A percentile compares a stretch with the other conserved stretches of the same genome.
These are phyloP conservation scores for Suillus alpinus DNA, from an alignment of 768 basidiomycete species.

Conservation along the genomic window DNA sequence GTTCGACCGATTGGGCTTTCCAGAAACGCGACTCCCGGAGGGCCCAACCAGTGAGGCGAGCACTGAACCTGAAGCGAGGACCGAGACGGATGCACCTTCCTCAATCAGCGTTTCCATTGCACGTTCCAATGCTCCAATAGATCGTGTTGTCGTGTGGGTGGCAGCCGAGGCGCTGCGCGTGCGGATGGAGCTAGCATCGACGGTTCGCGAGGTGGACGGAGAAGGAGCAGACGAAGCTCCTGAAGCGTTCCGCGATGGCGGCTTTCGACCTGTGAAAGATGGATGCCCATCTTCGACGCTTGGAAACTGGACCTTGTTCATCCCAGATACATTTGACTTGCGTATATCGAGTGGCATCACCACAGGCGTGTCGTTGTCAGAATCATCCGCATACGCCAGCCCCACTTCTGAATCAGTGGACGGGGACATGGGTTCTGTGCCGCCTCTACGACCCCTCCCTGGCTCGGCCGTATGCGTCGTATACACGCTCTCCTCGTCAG, in stretches of 20 bases:
- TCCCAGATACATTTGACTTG: constrained; percentile 13
- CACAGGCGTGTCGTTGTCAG: constrained; percentile 32
- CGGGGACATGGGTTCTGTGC: constrained; percentile 19
- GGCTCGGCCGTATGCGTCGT: constrained; percentile 26
- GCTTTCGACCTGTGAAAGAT: constrained; percentile 11
- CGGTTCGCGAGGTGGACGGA: constrained; percentile 11
- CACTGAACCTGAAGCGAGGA: constrained; percentile 34
- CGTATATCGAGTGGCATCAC: constrained; percentile 26
- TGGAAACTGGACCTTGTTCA: constrained; percentile 35
- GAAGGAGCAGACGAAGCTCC: constrained; percentile 18
- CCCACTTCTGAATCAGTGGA: constrained; percentile 30
- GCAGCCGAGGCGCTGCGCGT: constrained; percentile 25
- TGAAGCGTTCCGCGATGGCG: constrained; percentile 26
- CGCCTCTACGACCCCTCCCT: constrained; percentile 12
- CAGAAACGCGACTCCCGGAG: constrained; percentile 16
- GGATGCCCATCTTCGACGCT: constrained; percentile 18
- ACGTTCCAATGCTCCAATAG: constrained; percentile 42
- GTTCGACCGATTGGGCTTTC: constrained; percentile 44
- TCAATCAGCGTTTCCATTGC: constrained; percentile 54
- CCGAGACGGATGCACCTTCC: constrained; percentile 35
- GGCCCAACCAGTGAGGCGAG: constrained; percentile 27
- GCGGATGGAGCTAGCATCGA: constrained; percentile 12
- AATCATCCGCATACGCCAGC: constrained; percentile 37
- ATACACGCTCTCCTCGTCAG: constrained; percentile 34
- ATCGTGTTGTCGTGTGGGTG: constrained; percentile 27